phyloP scores from a whole-genome alignment of 2,329 filamentous ascomycete genomes.

The Sarocladium strictum region DNA sequence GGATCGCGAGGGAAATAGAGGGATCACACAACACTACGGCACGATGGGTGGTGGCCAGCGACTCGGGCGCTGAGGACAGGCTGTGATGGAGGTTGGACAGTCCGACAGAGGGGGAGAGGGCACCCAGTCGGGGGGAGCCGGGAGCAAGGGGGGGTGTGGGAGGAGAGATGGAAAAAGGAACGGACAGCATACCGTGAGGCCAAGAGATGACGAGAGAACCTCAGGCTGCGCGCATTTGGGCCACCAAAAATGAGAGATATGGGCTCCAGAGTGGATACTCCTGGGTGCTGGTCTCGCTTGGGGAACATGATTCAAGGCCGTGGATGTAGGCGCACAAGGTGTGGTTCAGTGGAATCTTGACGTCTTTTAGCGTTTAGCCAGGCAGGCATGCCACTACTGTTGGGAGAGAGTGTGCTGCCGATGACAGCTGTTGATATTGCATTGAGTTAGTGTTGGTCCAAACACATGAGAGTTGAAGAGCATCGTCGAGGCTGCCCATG shows the following conservation, averaged over 20 bases:
- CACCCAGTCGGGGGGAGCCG: constrained; percentile 7
- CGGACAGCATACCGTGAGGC: constrained; percentile 5
- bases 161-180: neutral
- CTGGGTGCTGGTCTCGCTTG: neutral
- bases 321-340: neutral
- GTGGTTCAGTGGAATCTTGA: neutral
- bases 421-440: too few species aligned
- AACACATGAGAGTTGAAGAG: too few species aligned
- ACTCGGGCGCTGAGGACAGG: neutral
- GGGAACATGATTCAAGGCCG: constrained; percentile 10
- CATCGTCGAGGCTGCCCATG: too few species aligned
- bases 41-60: too few species aligned
- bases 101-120: neutral
- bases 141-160: constrained; percentile 5
- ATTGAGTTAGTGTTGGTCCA: neutral
- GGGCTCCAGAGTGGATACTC: neutral
- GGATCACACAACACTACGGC: neutral
- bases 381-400: neutral
- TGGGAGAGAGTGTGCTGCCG: neutral
- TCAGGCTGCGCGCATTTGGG: too few species aligned
- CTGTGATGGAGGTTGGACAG: neutral
- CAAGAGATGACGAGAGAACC: neutral
- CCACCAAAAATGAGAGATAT: too few species aligned
- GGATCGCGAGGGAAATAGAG: constrained; percentile 16
- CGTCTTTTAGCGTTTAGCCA: neutral